Conservation (phyloP, 495 filamentous ascomycete genomes). For the Aspergillus nidulans region DNA sequence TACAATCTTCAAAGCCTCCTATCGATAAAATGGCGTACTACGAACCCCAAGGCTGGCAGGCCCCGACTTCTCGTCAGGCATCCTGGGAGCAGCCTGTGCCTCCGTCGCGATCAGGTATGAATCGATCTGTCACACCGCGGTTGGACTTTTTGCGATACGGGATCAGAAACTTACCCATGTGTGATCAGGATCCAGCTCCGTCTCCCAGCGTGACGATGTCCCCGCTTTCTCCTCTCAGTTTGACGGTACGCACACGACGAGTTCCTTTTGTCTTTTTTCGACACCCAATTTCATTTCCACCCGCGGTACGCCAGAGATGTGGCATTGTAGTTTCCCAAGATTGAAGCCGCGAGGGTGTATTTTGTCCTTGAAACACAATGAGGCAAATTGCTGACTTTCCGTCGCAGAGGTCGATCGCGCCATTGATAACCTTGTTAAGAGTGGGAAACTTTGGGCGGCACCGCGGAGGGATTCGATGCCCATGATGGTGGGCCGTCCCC, state of each 20-base stretch:
- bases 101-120: conserved; percentile 79
- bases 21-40: conserved; percentile 75
- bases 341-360: neutral
- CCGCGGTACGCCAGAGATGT: neutral
- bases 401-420: conserved; percentile 90
- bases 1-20: conserved; percentile 9
- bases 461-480: conserved; percentile 85
- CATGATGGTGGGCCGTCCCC: conserved; percentile 59
- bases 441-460: conserved; percentile 82
- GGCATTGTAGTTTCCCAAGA: too few relatives aligned
- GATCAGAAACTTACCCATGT: conserved; percentile 8
- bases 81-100: conserved; percentile 84
- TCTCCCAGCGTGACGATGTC: conserved; percentile 70
- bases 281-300: neutral
- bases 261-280: neutral
- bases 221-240: conserved; percentile 83
- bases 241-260: conserved; percentile 62
- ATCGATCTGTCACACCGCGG: neutral
- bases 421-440: conserved; percentile 91
- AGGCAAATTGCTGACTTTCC: conserved; percentile 23
- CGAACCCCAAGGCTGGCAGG: conserved; percentile 78
- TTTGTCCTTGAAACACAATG: neutral
- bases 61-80: conserved; percentile 56
- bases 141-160: neutral
- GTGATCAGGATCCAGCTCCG: conserved; percentile 66